Conservation (phyloP, 305 asterid genomes). For the Plantago lanceolata region DNA sequence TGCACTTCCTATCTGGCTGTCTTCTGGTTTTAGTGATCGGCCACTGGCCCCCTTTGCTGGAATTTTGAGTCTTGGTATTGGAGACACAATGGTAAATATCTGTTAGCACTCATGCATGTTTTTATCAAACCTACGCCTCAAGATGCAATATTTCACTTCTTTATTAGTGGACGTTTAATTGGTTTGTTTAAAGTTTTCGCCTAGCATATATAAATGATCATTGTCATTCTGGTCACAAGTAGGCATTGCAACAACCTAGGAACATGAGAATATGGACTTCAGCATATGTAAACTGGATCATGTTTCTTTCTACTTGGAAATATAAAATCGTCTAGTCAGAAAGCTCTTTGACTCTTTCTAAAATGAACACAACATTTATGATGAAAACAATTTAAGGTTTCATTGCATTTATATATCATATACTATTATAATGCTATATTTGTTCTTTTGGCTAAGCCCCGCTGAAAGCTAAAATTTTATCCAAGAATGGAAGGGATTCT, state of each 20-base stretch:
- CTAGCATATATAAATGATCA: too few relatives aligned
- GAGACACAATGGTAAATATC: slow-evolving; percentile 86
- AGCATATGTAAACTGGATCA: too few relatives aligned
- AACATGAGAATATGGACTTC: too few relatives aligned
- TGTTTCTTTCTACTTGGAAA: too few relatives aligned
- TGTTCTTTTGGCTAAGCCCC: too few relatives aligned
- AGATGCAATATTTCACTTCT: slow-evolving; percentile 11
- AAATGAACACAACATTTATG: background rate
- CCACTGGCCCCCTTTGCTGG: slow-evolving; percentile 98
- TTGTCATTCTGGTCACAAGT: too few relatives aligned
- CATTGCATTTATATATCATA: background rate
- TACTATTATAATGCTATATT: background rate
- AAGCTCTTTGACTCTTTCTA: background rate
- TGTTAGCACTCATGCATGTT: slow-evolving; percentile 7
- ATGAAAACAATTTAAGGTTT: background rate
- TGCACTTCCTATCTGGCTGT: slow-evolving; percentile 94
- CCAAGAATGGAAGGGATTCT: background rate
- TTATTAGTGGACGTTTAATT: background rate
- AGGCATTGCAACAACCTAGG: background rate
- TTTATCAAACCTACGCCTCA: slow-evolving; percentile 1
- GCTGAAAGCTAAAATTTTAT: background rate
- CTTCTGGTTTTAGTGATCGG: slow-evolving; percentile 74
- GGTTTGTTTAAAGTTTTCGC: background rate
- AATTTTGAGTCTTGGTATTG: slow-evolving; percentile 94
- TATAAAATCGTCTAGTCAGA: background rate